These are phyloP conservation scores for Boletus rubroflammeus DNA, from an alignment of 768 basidiomycete genomes.

Conservation along the genomic window DNA sequence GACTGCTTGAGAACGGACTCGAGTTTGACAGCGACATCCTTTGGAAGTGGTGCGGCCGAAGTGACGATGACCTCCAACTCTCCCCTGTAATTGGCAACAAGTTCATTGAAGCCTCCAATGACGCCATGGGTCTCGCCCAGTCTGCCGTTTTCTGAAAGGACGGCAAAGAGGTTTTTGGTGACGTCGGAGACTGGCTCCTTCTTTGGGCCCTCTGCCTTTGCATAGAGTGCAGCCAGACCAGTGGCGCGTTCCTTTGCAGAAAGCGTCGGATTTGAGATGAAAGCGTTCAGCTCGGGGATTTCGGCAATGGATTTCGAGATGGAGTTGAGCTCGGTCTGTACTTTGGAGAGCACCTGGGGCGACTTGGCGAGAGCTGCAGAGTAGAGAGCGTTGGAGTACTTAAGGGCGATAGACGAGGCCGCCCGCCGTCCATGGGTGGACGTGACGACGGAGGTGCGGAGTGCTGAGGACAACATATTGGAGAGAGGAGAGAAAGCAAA, in stretches of 20 bases:
- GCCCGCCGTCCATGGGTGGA: conserved; percentile 53
- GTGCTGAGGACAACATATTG: conserved; percentile 54
- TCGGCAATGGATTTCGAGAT: conserved; percentile 69
- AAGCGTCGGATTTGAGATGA: conserved; percentile 90
- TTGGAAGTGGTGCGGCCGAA: conserved; percentile 76
- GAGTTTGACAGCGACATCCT: conserved; percentile 69
- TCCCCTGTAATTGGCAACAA: conserved; percentile 86
- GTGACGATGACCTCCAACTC: conserved; percentile 93
- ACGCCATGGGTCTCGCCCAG: conserved; percentile 80
- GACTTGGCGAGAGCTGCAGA: conserved; percentile 81
- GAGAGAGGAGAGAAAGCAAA: conserved; percentile 6
- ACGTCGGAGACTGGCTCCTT: conserved; percentile 79
- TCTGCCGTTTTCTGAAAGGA: conserved; percentile 92
- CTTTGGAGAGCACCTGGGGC: conserved; percentile 75
- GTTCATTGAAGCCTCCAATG: conserved; percentile 87
- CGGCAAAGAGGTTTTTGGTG: conserved; percentile 86
- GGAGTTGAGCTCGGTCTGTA: conserved; percentile 76
- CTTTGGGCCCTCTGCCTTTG: conserved; percentile 64
- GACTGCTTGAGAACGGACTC: conserved; percentile 86
- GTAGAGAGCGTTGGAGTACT: conserved; percentile 82
- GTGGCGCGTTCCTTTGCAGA: conserved; percentile 70
- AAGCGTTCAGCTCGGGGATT: conserved; percentile 59
- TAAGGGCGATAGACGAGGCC: conserved; percentile 72
- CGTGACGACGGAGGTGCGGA: conserved; percentile 46
- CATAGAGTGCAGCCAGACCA: conserved; percentile 65